Conservation (phyloP, 768 basidiomycete genomes). For the Hypsizygus marmoreus region DNA sequence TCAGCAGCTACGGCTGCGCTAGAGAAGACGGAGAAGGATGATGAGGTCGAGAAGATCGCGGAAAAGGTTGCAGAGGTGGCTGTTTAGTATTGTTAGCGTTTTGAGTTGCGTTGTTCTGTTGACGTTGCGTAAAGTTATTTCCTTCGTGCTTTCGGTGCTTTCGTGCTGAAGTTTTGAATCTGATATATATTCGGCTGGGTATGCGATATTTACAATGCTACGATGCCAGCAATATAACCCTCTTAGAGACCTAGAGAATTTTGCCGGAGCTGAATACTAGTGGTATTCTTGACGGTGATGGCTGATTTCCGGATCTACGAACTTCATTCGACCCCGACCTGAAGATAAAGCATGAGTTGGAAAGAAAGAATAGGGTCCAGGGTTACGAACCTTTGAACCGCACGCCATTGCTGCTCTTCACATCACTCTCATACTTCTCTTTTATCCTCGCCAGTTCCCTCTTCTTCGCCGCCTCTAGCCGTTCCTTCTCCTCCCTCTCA, state of each 20-base stretch:
- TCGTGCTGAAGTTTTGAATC: no score
- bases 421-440: constrained; percentile 33
- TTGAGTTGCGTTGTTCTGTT: no score
- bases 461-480: constrained; percentile 47
- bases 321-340: constrained; percentile 73
- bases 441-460: constrained; percentile 53
- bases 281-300: constrained; percentile 10
- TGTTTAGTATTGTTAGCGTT: constrained; percentile 9
- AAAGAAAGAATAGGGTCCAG: constrained; percentile 8
- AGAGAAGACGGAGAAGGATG: constrained; percentile 17
- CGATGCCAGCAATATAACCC: no score
- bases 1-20: constrained; percentile 24
- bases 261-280: no score
- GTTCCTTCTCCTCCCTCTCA: constrained; percentile 66
- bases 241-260: no score
- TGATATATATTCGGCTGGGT: no score
- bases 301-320: constrained; percentile 52
- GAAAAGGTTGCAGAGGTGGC: constrained; percentile 20
- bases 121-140: no score
- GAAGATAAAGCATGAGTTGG: not conserved
- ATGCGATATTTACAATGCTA: no score
- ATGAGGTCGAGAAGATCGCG: constrained; percentile 17
- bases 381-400: constrained; percentile 59
- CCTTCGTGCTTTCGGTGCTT: no score
- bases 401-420: constrained; percentile 45